Conservation (phyloP, 164 flowering plant genomes). For the Vitis rupestris region DNA sequence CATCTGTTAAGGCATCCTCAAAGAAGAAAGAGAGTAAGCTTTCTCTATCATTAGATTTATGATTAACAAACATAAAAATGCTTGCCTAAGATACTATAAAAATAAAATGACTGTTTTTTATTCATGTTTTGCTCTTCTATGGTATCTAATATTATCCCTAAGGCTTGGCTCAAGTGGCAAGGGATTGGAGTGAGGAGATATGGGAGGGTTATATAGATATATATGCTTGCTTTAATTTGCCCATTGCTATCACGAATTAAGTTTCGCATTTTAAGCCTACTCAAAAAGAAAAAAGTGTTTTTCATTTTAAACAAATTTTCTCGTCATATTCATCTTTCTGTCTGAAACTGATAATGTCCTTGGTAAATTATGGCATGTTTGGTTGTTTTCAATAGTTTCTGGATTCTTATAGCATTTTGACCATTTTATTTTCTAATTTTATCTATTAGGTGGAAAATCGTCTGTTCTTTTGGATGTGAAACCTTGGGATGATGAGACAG, state of each 20-base stretch:
- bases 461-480: constrained; percentile 92
- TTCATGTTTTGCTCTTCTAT: neutral
- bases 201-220: no score
- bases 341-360: neutral
- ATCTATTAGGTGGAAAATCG: constrained; percentile 79
- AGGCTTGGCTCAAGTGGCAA: no score
- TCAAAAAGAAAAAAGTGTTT: no score
- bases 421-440: neutral
- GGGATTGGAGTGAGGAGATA: no score
- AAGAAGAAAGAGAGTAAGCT: constrained; percentile 92
- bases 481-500: constrained; percentile 99
- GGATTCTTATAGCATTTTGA: neutral
- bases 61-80: neutral
- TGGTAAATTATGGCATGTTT: no score
- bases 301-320: no score
- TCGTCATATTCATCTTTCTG: neutral
- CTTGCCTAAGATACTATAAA: neutral
- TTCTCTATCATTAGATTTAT: neutral
- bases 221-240: no score
- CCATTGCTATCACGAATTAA: no score
- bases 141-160: no score
- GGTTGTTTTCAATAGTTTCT: neutral
- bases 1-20: constrained; percentile 56
- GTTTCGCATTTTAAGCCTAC: no score
- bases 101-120: neutral